Evolutionary conservation across 169 alveolate genomes (phyloP).

Genomic region (Plasmodium chabaudi): DNA sequence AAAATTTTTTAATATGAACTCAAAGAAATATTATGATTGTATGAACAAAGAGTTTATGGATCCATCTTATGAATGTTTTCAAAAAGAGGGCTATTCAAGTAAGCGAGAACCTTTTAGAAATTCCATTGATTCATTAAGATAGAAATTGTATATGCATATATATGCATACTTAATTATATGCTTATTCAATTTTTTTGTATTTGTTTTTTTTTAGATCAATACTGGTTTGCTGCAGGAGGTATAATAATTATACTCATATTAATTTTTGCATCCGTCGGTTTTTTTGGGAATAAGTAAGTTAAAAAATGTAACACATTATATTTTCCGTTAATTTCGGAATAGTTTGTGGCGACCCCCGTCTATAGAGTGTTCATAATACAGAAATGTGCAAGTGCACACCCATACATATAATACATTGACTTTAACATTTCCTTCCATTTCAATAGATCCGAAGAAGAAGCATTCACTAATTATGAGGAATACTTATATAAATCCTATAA

Average conservation of each 20-base stretch:
- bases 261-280: not conserved
- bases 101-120: not conserved
- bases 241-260: not conserved
- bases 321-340: not conserved
- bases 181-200: not conserved
- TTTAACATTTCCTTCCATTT: not conserved
- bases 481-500: not conserved
- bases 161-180: no score
- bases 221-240: not conserved
- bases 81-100: slow-evolving; percentile 6
- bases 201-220: not conserved
- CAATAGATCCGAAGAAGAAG: not conserved
- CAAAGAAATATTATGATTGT: slow-evolving; percentile 7
- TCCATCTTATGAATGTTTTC: slow-evolving; percentile 9
- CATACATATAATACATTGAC: not conserved
- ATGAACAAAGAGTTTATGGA: slow-evolving; percentile 7
- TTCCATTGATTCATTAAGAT: not conserved
- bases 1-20: slow-evolving; percentile 6
- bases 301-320: not conserved
- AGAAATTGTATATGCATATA: no score
- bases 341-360: no score
- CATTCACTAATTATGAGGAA: not conserved
- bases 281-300: not conserved
- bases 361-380: not conserved
- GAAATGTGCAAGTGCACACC: not conserved